Evolutionary conservation across 108 stramenopile species (phyloP).

Genomic region (Skeletonema menzelii): DNA sequence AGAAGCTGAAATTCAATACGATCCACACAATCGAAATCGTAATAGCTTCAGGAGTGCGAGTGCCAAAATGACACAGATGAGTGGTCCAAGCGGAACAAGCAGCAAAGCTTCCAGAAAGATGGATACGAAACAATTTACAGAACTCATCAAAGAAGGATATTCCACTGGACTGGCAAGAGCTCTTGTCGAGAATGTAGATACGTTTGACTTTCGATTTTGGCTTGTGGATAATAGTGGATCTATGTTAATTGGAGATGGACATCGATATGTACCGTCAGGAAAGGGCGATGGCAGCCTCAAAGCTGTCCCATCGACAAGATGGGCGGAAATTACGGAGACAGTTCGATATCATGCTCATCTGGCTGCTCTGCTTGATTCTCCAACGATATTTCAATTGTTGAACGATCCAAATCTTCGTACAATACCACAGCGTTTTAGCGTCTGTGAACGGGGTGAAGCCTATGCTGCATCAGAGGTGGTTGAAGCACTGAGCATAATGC

Average conservation of each 20-base stretch:
- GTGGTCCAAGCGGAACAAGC: conserved; percentile 12
- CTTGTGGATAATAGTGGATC: conserved; percentile 51
- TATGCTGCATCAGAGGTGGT: conserved; percentile 36
- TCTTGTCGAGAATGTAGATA: conserved; percentile 25
- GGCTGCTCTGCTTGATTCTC: conserved; percentile 56
- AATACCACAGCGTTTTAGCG: conserved; percentile 51
- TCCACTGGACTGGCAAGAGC: conserved; percentile 39
- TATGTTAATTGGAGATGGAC: conserved; percentile 69
- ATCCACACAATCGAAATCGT: background rate
- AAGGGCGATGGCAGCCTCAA: conserved; percentile 24
- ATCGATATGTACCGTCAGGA: conserved; percentile 37
- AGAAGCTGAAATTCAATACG: background rate
- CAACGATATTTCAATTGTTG: conserved; percentile 62
- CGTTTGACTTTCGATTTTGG: conserved; percentile 40
- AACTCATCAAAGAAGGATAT: conserved; percentile 33
- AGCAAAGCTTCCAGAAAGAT: conserved; percentile 1
- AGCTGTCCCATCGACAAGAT: conserved; percentile 50
- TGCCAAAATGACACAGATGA: conserved; percentile 2
- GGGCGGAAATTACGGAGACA: conserved; percentile 68
- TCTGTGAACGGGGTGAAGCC: conserved; percentile 42
- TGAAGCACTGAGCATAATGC: conserved; percentile 35
- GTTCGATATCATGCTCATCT: conserved; percentile 69
- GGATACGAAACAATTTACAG: conserved; percentile 7
- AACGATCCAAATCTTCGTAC: conserved; percentile 50
- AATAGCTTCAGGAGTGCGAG: background rate